These are phyloP conservation scores for Primulina eburnea DNA, from an alignment of 257 asterid species.

Conservation along the genomic window DNA sequence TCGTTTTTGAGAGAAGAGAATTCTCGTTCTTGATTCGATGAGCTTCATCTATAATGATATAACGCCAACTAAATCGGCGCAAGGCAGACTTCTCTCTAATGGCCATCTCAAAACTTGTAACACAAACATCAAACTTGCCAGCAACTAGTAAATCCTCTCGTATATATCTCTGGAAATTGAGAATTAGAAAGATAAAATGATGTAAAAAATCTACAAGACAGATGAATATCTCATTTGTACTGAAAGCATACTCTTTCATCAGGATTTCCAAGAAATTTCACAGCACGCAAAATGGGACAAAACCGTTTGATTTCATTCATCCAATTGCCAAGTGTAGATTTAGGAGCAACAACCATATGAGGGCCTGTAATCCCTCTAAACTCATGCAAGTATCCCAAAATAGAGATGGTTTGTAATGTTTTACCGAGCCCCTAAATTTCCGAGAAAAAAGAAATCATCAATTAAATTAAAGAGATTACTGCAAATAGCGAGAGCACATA, in stretches of 20 bases:
- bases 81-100: constrained; percentile 80
- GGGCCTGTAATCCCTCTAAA: constrained; percentile 98
- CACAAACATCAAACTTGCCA: constrained; percentile 96
- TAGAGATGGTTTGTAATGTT: constrained; percentile 95
- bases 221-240: neutral
- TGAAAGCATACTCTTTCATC: constrained; percentile 81
- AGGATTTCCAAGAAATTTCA: constrained; percentile 95
- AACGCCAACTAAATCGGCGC: constrained; percentile 98
- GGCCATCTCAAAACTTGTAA: constrained; percentile 99
- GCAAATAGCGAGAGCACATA: constrained; percentile 10
- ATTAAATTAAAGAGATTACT: neutral
- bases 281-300: constrained; percentile 88
- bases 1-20: constrained; percentile 91
- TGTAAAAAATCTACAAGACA: constrained; percentile 19
- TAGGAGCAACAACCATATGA: constrained; percentile 99
- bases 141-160: constrained; percentile 96
- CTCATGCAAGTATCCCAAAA: constrained; percentile 90
- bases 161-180: constrained; percentile 59
- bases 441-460: constrained; percentile 21
- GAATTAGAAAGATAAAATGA: constrained; percentile 2
- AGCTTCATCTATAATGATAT: constrained; percentile 96
- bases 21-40: constrained; percentile 97
- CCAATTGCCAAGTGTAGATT: constrained; percentile 99
- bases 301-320: constrained; percentile 97
- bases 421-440: constrained; percentile 82